Evolutionary conservation across 768 basidiomycete genomes (phyloP), one percentile per base, ranked within the genome.

Genomic region (Lactifluus volemus): DNA sequence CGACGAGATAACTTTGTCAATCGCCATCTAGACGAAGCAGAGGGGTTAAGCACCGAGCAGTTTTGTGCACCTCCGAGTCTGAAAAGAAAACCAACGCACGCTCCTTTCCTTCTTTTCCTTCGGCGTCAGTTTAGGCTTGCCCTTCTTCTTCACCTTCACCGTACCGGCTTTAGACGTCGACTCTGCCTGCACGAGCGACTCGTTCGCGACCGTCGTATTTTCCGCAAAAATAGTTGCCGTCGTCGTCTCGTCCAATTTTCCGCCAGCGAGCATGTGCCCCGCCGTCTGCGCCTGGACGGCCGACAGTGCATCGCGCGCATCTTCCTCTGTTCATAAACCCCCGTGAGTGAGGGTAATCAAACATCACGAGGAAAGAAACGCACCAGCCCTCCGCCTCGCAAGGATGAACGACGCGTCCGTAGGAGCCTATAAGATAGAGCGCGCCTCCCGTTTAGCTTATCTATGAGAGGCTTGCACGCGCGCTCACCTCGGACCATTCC

Each of bases 31-130:
- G 32, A 34, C 55, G 48, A 21, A 25, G 41, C 38, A 42, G 25
- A 39, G 49, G 25, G 4, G 32, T 6, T 49, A 19, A 41, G 44
- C 42, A n/a, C 10, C 25, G n/a, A n/a, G n/a, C n/a, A n/a, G n/a
- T n/a, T n/a, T n/a, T n/a, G n/a, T n/a, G n/a, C n/a, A n/a, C n/a
- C n/a, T n/a, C 0, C 21, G 21, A 47, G 45, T 47, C 21, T 2
- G 25, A 25, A 25, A 25, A 25, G 25, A 29, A 8, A 44, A 10
- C 48, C 8, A 7, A 67, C 82, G 64, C 58, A 90, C 90, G 68
- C 79, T 81, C 41, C 88, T 80, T 66, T 92, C 89, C 72, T 87
- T 90, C 78, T 85, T 92, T 75, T 92, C 89, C 70, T 88, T 91
- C 11, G 84, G 81, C 1, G 83, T 81, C 72, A 89, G 49, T 70